phyloP scores from a whole-genome alignment of 192 early-diverging fungal genomes.

The Jimgerdemannia lactiflua region DNA sequence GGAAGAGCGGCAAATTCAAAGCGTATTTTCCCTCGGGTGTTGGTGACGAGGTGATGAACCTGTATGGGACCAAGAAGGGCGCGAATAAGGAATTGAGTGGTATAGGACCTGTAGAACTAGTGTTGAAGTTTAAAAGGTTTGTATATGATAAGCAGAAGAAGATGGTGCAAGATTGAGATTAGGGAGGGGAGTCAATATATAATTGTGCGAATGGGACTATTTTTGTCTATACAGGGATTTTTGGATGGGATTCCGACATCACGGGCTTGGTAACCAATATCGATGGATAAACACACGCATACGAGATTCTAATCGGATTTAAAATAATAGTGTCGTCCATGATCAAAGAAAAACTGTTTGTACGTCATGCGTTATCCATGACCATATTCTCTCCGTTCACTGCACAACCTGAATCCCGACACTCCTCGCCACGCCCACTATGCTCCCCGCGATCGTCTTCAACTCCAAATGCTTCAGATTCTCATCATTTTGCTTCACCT shows the following conservation, averaged over 20 bases:
- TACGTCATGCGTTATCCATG: background rate
- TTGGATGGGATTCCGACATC: too few relatives aligned
- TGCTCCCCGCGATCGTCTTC: constrained; percentile 63
- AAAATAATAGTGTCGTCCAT: too few relatives aligned
- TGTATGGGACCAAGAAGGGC: background rate
- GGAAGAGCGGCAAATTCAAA: constrained; percentile 2
- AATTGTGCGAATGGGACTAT: background rate
- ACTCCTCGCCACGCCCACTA: constrained; percentile 75
- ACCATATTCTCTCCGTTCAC: constrained; percentile 13
- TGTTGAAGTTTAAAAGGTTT: constrained; percentile 2
- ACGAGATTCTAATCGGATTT: too few relatives aligned
- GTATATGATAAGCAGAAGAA: background rate
- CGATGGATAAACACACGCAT: too few relatives aligned
- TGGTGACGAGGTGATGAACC: background rate
- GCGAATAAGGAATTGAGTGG: background rate
- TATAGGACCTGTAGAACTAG: background rate
- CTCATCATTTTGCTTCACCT: constrained; percentile 83
- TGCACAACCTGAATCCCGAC: constrained; percentile 86
- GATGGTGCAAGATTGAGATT: background rate
- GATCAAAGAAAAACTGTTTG: too few relatives aligned
- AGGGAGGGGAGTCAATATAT: background rate
- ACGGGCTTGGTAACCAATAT: too few relatives aligned
- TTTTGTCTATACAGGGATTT: background rate
- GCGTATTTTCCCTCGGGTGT: background rate
- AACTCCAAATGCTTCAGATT: constrained; percentile 70